phyloP scores from a whole-genome alignment of 352 stramenopile genomes.

The Phytophthora cajani region DNA sequence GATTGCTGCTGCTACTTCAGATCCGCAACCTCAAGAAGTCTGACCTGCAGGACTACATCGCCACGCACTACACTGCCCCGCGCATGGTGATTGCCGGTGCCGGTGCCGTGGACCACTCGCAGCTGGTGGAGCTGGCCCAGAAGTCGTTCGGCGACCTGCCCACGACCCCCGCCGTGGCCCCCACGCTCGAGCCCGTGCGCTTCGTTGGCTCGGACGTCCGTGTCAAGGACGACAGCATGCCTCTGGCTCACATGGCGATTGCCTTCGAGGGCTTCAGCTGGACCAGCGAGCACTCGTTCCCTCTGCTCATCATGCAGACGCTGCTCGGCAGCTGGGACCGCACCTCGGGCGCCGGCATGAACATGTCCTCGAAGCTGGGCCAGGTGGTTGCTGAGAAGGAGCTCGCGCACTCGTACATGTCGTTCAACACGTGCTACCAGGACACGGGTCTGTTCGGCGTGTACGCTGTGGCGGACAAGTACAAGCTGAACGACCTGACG shows the following conservation, averaged over 20 bases:
- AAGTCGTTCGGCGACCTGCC: conserved; percentile 97
- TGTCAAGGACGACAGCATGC: conserved; percentile 89
- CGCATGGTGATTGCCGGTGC: conserved; percentile 99
- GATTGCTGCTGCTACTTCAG: conserved; percentile 29
- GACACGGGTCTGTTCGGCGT: conserved; percentile 99
- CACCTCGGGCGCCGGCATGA: conserved; percentile 93
- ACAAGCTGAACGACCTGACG: conserved; percentile 96
- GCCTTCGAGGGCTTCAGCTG: conserved; percentile 98
- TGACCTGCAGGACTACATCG: conserved; percentile 98
- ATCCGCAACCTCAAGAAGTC: conserved; percentile 93
- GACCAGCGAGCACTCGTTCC: conserved; percentile 98
- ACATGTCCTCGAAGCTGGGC: conserved; percentile 96
- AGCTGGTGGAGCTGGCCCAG: conserved; percentile 97
- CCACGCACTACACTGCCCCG: conserved; percentile 99
- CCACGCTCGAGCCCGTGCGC: conserved; percentile 78
- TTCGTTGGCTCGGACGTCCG: conserved; percentile 93
- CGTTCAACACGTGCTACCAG: conserved; percentile 99
- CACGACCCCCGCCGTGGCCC: conserved; percentile 69
- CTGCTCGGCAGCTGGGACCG: conserved; percentile 93
- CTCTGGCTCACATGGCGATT: conserved; percentile 95
- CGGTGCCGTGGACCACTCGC: conserved; percentile 96
- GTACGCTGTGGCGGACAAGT: conserved; percentile 95
- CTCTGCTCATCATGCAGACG: conserved; percentile 98
- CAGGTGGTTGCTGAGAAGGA: conserved; percentile 96
- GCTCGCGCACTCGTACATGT: conserved; percentile 97